Base-by-base conservation (phyloP, 305 asterid species). In the Rubia peregrina region DNA sequence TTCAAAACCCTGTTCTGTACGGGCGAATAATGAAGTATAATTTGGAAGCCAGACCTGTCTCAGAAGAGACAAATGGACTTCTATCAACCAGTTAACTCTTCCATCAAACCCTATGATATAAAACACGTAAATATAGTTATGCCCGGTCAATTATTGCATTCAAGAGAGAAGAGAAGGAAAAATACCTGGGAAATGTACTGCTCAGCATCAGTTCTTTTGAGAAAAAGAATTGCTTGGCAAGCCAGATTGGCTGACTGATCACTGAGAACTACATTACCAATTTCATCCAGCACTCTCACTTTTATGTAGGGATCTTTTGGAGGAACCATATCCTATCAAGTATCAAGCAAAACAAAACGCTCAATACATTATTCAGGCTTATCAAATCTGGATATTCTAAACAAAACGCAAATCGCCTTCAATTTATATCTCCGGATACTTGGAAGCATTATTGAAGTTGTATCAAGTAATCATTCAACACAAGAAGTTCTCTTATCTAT, bases 301-400 rank as follows among this genome's bases (percentile, higher is more conserved):
- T 91, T 93, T 73, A 93, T 87, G 83, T 80, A 91, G 41, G 99
- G 98, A 84, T 94, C 98, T 80, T 94, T 91, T 12, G 99, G 99
- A 61, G 99, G 99, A 76, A 94, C 82, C 90, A 82, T 91, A 74
- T 94, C 98, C 96, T 93, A 76, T 46, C 60, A 55, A 78, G 76
- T n/a, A n/a, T n/a, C n/a, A n/a, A n/a, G n/a, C 62, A 79, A 42
- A 67, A 46, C 36, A 77, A 78, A 49, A 78, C 44, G 65, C 22
- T 26, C 67, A 73, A 67, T 14, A 26, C 22, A 36, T 57, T 67
- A 61, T 14, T 46, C 38, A 66, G 42, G 22, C 46, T 48, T 64
- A 42, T 62, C 55, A 16, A 67, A 71, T 13, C 21, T 38, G 57
- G 22, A 55, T 44, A 9, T 33, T 53, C 30, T 2, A 46, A 26